Percentiles rank a stretch among this genome's conserved stretches.
These are phyloP conservation scores for Trichophyton simii DNA, from an alignment of 2,329 filamentous ascomycete genomes.

Conservation along the genomic window DNA sequence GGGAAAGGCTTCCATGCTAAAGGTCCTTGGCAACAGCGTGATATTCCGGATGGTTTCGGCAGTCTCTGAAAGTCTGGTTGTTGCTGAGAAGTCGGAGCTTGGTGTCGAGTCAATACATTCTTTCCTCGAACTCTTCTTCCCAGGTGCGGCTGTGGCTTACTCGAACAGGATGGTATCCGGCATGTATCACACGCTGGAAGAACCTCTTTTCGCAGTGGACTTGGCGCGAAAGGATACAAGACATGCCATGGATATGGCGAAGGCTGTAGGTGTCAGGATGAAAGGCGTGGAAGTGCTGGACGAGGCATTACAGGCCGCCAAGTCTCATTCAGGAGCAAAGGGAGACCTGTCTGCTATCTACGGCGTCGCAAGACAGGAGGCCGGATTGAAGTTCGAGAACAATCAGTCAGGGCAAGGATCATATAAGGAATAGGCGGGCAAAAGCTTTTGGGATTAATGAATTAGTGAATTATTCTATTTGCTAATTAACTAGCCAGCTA, in stretches of 20 bases:
- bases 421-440: neutral
- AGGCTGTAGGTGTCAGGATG: constrained; percentile 49
- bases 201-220: constrained; percentile 71
- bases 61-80: constrained; percentile 61
- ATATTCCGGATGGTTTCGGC: constrained; percentile 71
- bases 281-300: constrained; percentile 55
- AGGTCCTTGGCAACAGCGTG: constrained; percentile 79
- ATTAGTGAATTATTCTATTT: neutral
- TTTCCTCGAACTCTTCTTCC: constrained; percentile 62
- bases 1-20: constrained; percentile 57
- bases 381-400: constrained; percentile 63
- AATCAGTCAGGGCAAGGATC: constrained; percentile 32
- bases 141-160: constrained; percentile 63
- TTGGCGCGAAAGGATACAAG: constrained; percentile 70
- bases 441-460: neutral
- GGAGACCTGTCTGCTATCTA: constrained; percentile 78
- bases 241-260: constrained; percentile 59
- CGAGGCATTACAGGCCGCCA: constrained; percentile 54
- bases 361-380: constrained; percentile 62
- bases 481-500: neutral
- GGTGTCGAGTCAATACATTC: constrained; percentile 57
- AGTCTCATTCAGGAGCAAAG: constrained; percentile 53
- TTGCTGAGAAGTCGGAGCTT: constrained; percentile 70
- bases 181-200: constrained; percentile 62
- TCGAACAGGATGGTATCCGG: constrained; percentile 60